Conservation (phyloP, 495 filamentous ascomycete species). For the Filosporella fistucella region DNA sequence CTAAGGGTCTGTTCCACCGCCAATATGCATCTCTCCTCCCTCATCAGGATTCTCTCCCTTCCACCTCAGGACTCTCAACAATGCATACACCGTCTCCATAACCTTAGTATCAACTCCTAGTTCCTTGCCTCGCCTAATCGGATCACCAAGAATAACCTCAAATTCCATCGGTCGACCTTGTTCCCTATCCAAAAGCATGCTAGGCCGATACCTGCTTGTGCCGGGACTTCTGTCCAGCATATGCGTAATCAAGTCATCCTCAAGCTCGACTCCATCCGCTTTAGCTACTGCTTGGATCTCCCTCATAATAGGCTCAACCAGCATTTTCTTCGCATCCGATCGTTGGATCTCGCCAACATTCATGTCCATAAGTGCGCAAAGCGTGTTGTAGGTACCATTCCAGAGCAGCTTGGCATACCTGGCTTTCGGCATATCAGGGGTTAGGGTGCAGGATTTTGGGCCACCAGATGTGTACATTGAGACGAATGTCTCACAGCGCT, state of each 20-base stretch:
- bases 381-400: constrained; percentile 40
- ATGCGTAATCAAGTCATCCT: constrained; percentile 45
- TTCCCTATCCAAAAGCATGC: constrained; percentile 46
- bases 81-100: constrained; percentile 38
- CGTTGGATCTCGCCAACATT: constrained; percentile 30
- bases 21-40: too few species aligned
- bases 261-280: constrained; percentile 32
- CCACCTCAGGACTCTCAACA: constrained; percentile 31
- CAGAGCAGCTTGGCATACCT: constrained; percentile 46
- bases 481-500: too few species aligned
- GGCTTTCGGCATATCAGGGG: constrained; percentile 28
- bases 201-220: constrained; percentile 45
- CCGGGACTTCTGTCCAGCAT: constrained; percentile 32
- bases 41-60: constrained; percentile 15
- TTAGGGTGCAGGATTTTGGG: constrained; percentile 24
- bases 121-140: constrained; percentile 39
- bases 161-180: constrained; percentile 43
- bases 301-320: constrained; percentile 1
- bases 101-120: constrained; percentile 37
- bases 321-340: background rate
- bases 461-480: too few species aligned
- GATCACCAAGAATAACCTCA: constrained; percentile 48
- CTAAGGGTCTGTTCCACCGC: too few species aligned
- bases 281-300: constrained; percentile 3
- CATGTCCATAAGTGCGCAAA: constrained; percentile 39